These are phyloP conservation scores for Trichoderma pleuroti DNA, from an alignment of 2,329 filamentous ascomycete species.

Conservation along the genomic window DNA sequence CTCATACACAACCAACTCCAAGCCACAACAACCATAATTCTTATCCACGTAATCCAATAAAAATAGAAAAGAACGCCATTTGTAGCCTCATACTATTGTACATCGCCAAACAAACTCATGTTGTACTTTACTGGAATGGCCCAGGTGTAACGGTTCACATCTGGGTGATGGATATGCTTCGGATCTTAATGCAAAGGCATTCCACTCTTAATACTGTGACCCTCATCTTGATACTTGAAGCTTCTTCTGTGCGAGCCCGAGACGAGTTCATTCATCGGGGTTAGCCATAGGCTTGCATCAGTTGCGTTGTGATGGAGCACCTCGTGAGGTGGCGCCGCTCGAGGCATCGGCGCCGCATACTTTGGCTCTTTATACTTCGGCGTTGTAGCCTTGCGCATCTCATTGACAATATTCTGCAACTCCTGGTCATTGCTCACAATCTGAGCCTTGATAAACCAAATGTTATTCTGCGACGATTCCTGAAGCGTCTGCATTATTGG, in stretches of 20 bases:
- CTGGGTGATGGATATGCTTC: too few relatives aligned
- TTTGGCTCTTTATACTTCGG: constrained; percentile 21
- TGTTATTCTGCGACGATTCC: constrained; percentile 42
- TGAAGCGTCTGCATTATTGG: constrained; percentile 77
- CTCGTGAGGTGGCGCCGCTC: background rate
- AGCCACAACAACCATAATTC: background rate
- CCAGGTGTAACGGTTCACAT: background rate
- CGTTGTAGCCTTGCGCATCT: constrained; percentile 42
- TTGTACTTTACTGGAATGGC: background rate
- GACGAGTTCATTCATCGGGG: constrained; percentile 19
- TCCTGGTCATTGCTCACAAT: constrained; percentile 73
- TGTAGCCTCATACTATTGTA: background rate
- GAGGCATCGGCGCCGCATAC: constrained; percentile 32
- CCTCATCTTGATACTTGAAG: background rate
- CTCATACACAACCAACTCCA: background rate
- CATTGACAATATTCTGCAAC: constrained; percentile 66
- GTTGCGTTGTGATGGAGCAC: background rate
- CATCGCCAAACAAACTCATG: background rate
- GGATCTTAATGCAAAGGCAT: background rate
- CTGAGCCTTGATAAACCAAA: constrained; percentile 76
- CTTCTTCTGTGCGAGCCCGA: too few relatives aligned
- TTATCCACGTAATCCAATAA: background rate
- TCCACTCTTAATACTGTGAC: background rate
- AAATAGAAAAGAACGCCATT: background rate
- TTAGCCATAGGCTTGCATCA: background rate